Conservation (phyloP, 495 filamentous ascomycete species). For the Barbatosphaeria neglecta region DNA sequence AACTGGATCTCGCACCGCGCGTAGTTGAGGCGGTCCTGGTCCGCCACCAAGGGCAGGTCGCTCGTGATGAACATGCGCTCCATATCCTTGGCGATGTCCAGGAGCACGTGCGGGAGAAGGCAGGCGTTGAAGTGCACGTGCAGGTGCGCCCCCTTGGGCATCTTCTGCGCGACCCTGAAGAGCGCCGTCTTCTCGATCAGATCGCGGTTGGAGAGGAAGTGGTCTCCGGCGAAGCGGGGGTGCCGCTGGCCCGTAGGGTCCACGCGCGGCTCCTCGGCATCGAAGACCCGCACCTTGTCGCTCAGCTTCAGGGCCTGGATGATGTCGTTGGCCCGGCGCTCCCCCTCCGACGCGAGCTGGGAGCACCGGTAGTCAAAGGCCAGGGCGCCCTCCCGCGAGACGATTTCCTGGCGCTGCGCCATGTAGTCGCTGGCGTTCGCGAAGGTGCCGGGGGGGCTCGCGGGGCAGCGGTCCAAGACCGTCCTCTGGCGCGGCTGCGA, state of each 20-base stretch:
- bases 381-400: slow-evolving; percentile 6
- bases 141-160: slow-evolving; percentile 45
- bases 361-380: slow-evolving; percentile 12
- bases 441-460: neutral
- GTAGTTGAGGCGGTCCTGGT: slow-evolving; percentile 17
- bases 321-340: slow-evolving; percentile 18
- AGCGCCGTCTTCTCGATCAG: slow-evolving; percentile 34
- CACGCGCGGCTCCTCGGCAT: slow-evolving; percentile 2
- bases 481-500: neutral
- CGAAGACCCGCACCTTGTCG: slow-evolving; percentile 18
- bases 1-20: slow-evolving; percentile 38
- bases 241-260: slow-evolving; percentile 20
- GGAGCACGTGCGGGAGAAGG: slow-evolving; percentile 33
- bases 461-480: slow-evolving; percentile 2
- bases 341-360: slow-evolving; percentile 4
- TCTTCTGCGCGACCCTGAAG: slow-evolving; percentile 23
- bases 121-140: slow-evolving; percentile 49
- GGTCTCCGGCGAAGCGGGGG: slow-evolving; percentile 24
- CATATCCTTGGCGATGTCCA: slow-evolving; percentile 38
- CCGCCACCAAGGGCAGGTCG: slow-evolving; percentile 20
- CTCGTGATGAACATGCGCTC: slow-evolving; percentile 41
- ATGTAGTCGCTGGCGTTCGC: slow-evolving; percentile 2
- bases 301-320: slow-evolving; percentile 17
- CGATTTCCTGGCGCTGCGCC: slow-evolving; percentile 2
- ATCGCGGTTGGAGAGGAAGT: slow-evolving; percentile 32